Base-by-base conservation (phyloP, 768 basidiomycete species). In the Termitomyces sp. region DNA sequence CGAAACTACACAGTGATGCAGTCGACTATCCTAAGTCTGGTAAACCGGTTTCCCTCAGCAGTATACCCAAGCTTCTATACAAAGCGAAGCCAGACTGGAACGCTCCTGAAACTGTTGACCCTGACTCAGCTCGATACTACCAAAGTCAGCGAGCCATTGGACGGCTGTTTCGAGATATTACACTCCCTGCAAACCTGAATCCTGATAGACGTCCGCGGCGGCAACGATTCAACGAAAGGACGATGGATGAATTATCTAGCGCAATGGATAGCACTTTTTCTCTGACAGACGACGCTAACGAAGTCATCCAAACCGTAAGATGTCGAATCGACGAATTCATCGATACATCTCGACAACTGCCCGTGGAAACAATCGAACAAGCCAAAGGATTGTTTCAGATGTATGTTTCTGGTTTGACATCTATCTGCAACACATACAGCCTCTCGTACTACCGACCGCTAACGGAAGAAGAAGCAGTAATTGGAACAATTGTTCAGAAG, bases 1-100 rank as follows among this genome's bases (percentile, higher is more conserved):
- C 87, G 8, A 67, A 71, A 11, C 70, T 88, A 14, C 85, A 87
- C 63, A 85, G 82, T 36, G 71, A 81, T 54, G 87, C 87, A 0
- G 85, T 87, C 1, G 86, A 88, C 66, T 88, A 82, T 62, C 82
- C 84, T 0, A 86, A 86, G 68, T 81, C 78, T 24, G 81, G 81
- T 18, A 67, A 71, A 38, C 76, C 80, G 26, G 79, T 82, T 14
- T 45, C 65, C 71, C 6, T 66, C 69, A 22, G 36, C 55, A 1
- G 59, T 41, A 16, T 86, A 30, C 83, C 87, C 3, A 78, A 67
- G 62, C 68, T 75, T n/a, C 71, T 72, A 20, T 64, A 62, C 47
- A 54, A 55, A 1, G 28, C 40, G 57, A 78, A 69, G 61, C 87
- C 86, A 9, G 86, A 88, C 66, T 88, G 86, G 85, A 74, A 77